Evolutionary conservation across 192 early-diverging fungal genomes (phyloP).

Genomic region (Phycomyces blakesleeanus): DNA sequence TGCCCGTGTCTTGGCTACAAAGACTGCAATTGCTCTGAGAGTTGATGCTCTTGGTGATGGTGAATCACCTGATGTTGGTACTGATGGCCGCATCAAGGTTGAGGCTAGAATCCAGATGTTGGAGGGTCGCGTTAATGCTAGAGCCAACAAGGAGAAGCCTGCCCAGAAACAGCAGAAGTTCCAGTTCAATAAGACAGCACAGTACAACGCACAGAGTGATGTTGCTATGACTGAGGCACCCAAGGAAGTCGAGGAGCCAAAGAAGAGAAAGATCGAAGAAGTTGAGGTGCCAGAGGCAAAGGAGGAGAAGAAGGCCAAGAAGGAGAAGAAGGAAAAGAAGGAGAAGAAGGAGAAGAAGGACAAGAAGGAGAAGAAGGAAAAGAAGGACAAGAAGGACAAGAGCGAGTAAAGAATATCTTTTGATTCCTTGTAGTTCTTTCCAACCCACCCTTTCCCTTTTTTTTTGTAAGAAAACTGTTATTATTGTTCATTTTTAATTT

Average conservation of each 20-base stretch:
- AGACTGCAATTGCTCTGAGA: conserved; percentile 84
- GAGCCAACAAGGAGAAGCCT: conserved; percentile 67
- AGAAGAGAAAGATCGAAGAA: conserved; percentile 47
- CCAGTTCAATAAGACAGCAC: conserved; percentile 48
- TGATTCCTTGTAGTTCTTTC: too few species aligned
- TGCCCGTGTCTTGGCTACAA: conserved; percentile 89
- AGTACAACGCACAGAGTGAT: conserved; percentile 41
- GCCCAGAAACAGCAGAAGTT: conserved; percentile 58
- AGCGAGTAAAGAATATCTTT: too few species aligned
- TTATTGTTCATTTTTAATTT: too few species aligned
- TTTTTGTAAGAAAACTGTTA: too few species aligned
- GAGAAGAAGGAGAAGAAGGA: conserved; percentile 48
- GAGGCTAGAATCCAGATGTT: conserved; percentile 86
- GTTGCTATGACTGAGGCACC: conserved; percentile 20
- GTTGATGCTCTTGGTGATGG: conserved; percentile 89
- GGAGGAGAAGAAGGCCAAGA: conserved; percentile 48
- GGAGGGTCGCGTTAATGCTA: conserved; percentile 73
- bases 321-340: conserved; percentile 53
- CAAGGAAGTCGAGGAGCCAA: conserved; percentile 35
- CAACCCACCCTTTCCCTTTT: too few species aligned
- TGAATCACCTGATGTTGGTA: conserved; percentile 76
- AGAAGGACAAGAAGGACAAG: conserved; percentile 23
- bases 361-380: conserved; percentile 39
- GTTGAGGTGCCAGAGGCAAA: conserved; percentile 40
- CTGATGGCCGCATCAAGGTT: conserved; percentile 82